phyloP scores from a whole-genome alignment of 2,329 filamentous ascomycete species.

The Fusarium penzigii region DNA sequence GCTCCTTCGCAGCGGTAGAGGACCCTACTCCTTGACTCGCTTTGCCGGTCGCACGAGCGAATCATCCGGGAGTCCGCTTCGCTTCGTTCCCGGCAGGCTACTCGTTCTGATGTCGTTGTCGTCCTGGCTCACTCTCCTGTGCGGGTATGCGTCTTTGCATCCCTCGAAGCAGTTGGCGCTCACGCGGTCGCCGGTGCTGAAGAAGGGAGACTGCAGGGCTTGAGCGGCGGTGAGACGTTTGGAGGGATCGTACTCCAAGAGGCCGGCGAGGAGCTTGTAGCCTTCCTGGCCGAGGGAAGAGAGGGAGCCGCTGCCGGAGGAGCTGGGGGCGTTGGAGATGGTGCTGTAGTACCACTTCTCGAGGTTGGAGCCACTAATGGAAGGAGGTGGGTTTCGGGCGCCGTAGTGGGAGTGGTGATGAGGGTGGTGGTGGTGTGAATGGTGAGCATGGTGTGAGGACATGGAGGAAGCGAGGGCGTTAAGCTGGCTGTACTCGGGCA shows the following conservation, averaged over 20 bases:
- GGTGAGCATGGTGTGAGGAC: conserved; percentile 38
- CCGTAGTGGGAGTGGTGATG: conserved; percentile 44
- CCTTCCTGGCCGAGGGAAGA: conserved; percentile 72
- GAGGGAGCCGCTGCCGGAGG: conserved; percentile 40
- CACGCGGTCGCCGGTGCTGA: conserved; percentile 71
- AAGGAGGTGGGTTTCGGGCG: conserved; percentile 40
- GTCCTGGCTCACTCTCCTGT: conserved; percentile 86
- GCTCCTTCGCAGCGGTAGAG: not conserved
- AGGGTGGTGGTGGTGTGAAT: conserved; percentile 38
- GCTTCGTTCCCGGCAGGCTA: conserved; percentile 87
- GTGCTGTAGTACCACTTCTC: conserved; percentile 81
- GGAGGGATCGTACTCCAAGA: conserved; percentile 91
- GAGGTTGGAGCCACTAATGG: conserved; percentile 50
- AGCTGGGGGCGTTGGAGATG: conserved; percentile 53
- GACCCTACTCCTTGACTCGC: conserved; percentile 56
- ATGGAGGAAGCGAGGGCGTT: conserved; percentile 53
- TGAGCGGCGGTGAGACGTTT: conserved; percentile 85
- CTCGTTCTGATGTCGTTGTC: conserved; percentile 94
- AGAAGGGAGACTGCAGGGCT: conserved; percentile 90
- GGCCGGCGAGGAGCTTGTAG: conserved; percentile 74
- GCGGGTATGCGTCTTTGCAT: conserved; percentile 83
- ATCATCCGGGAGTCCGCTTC: conserved; percentile 84
- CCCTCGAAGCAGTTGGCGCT: conserved; percentile 89
- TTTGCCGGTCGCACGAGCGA: conserved; percentile 63
- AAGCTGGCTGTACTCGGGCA: conserved; percentile 84